Base-by-base conservation (phyloP, 176 grass and related monocot species). In the Alopecurus myosuroides region DNA sequence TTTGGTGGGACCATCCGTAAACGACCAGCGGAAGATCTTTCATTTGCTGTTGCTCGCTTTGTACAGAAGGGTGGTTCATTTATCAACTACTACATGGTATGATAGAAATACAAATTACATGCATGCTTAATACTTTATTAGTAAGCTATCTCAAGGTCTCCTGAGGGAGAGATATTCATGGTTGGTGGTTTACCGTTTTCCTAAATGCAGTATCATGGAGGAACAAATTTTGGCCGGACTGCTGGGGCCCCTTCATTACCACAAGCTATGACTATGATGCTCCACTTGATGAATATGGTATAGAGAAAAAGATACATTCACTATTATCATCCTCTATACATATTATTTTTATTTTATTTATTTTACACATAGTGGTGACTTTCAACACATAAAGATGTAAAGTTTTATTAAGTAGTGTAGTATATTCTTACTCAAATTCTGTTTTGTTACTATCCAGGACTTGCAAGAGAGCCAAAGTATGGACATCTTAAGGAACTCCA, bases 261-360 rank as follows among this genome's bases (percentile, higher is more conserved):
- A 99, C 97, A 11, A 99, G 97, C 86, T 99, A 99, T 69, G 97
- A 99, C 81, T 99, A 99, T 85, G 97, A 99, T 64, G 97, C 97
- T 82, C 97, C 97, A 82, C 92, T 99, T 81, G 97, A 99, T 91
- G 97, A 99, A 92, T 99, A 99, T 56, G 97, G 97, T 99, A 89
- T 63, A 31, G 60, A 30, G 60, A 5, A 30, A 31, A 2, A n/a
- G n/a, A 31, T 46, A 46, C 1, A 0, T 14, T 19, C 44, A 37
- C 3, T 56, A 76, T 74, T 25, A 26, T 76, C 20, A 20, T 26
- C n/a, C 15, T 74, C 0, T 82, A 5, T 82, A 13, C 29, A 31
- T 23, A 26, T 37, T 70, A 62, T 82, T 52, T 62, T 2, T 29
- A 30, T 52, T 62, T 2, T 29, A 30, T 29, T 26, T 35, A 82